Evolutionary conservation across 129 eudicot species (phyloP).

Genomic region (Heracleum sosnowskyi): DNA sequence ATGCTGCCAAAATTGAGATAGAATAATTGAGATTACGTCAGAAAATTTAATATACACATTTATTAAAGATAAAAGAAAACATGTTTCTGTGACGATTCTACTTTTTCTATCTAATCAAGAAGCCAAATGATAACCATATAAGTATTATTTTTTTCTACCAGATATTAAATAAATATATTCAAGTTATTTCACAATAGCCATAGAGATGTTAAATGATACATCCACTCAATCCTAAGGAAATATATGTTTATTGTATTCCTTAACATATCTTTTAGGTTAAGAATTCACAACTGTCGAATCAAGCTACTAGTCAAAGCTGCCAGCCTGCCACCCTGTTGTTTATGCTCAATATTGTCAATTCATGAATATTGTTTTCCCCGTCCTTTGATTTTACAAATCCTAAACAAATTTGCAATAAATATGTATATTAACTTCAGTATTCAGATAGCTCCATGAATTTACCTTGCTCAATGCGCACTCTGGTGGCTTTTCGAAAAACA

Average conservation of each 20-base stretch:
- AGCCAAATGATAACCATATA: background rate
- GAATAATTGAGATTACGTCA: background rate
- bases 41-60: background rate
- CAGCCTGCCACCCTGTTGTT: background rate
- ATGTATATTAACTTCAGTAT: background rate
- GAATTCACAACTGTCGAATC: background rate
- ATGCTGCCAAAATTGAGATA: background rate
- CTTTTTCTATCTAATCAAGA: background rate
- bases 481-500: background rate
- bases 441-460: background rate
- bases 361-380: background rate
- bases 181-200: background rate
- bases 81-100: background rate
- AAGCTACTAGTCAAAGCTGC: background rate
- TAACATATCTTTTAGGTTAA: background rate
- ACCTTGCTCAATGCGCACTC: background rate
- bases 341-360: too few relatives aligned
- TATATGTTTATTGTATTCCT: background rate
- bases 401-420: background rate
- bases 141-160: background rate
- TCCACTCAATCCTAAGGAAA: background rate
- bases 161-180: background rate
- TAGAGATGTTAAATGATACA: background rate
- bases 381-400: background rate
- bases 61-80: background rate